phyloP scores from a whole-genome alignment of 805 yeast species.

The Metschnikowia lochheadii region DNA sequence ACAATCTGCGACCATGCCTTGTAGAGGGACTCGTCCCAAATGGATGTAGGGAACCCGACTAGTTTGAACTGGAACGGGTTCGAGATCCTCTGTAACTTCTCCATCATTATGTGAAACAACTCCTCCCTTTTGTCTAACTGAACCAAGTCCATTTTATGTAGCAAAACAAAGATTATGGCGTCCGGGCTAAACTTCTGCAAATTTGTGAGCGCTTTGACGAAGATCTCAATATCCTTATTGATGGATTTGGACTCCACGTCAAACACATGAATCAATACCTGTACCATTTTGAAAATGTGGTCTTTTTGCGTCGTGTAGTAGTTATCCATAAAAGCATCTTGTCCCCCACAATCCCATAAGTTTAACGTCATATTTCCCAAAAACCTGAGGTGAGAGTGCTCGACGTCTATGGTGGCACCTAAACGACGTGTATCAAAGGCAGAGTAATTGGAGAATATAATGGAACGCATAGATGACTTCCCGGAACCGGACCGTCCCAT shows the following conservation, averaged over 20 bases:
- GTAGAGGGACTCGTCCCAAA: constrained; percentile 94
- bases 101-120: constrained; percentile 79
- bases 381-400: constrained; percentile 89
- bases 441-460: constrained; percentile 90
- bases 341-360: constrained; percentile 98
- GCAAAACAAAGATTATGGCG: constrained; percentile 84
- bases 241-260: constrained; percentile 93
- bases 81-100: constrained; percentile 70
- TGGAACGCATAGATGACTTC: constrained; percentile 94
- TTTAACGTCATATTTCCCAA: constrained; percentile 93
- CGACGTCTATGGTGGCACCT: constrained; percentile 98
- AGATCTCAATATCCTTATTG: constrained; percentile 88
- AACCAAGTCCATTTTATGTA: constrained; percentile 96
- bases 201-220: constrained; percentile 76
- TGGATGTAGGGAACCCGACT: constrained; percentile 89
- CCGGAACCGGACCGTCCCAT: constrained; percentile 97
- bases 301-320: constrained; percentile 84
- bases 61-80: constrained; percentile 60
- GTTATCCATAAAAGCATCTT: constrained; percentile 93
- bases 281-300: constrained; percentile 92
- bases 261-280: constrained; percentile 91
- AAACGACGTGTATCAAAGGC: constrained; percentile 93
- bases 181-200: constrained; percentile 81
- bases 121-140: constrained; percentile 82
- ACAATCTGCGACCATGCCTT: constrained; percentile 98